A percentile compares a stretch with the other conserved stretches of the same genome.
These are phyloP conservation scores for Plicaturopsis crispa DNA, from an alignment of 768 basidiomycete genomes.

Conservation along the genomic window DNA sequence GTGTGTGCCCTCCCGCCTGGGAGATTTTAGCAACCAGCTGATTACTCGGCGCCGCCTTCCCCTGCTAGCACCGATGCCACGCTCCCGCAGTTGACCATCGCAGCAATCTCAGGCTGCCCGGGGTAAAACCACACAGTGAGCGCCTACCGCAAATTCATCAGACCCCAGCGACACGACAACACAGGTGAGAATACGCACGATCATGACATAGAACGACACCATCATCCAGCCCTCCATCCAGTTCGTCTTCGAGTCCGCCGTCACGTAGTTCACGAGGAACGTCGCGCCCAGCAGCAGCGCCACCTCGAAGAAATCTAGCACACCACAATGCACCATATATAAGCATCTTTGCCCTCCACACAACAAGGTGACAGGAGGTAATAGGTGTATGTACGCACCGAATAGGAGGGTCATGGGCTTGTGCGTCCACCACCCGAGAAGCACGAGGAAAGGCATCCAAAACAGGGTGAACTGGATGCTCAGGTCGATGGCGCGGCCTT, in stretches of 20 bases:
- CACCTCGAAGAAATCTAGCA: constrained; percentile 63
- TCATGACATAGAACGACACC: constrained; percentile 63
- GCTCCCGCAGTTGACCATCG: constrained; percentile 18
- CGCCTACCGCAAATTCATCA: constrained; percentile 8
- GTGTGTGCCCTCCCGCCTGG: too few species aligned
- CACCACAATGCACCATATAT: background rate
- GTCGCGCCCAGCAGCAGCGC: constrained; percentile 56
- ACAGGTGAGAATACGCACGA: constrained; percentile 28
- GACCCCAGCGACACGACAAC: too few species aligned
- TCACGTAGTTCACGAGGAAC: constrained; percentile 76
- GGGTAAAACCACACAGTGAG: constrained; percentile 28
- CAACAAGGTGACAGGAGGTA: too few species aligned
- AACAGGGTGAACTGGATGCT: constrained; percentile 73
- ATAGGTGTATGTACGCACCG: constrained; percentile 29
- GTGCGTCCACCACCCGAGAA: constrained; percentile 60
- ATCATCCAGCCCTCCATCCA: constrained; percentile 69
- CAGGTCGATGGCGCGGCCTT: constrained; percentile 65
- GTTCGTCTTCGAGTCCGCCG: constrained; percentile 72
- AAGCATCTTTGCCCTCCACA: background rate
- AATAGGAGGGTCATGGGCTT: constrained; percentile 62
- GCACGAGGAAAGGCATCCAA: constrained; percentile 69
- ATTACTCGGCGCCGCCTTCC: constrained; percentile 2
- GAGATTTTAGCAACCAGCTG: too few species aligned
- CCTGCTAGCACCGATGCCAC: constrained; percentile 8
- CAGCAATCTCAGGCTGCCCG: constrained; percentile 22